Base-by-base conservation (phyloP, 2,329 filamentous ascomycete species). In the Venturiaceae sp. region DNA sequence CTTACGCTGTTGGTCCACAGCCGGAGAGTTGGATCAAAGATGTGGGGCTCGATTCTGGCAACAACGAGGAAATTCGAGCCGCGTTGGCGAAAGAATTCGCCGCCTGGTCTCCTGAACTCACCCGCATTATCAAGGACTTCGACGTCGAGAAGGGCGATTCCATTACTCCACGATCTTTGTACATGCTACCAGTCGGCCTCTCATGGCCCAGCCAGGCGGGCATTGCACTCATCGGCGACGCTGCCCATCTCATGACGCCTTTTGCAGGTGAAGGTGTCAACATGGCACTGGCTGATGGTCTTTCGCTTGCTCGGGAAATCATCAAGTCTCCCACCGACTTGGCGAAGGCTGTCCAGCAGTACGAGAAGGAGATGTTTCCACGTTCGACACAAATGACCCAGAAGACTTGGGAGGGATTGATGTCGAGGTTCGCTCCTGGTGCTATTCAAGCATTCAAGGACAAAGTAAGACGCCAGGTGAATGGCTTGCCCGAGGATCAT, bases 261-360 rank as follows among this genome's bases (percentile, higher is more conserved):
- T 82, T 79, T 62, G 79, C 78, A 1, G 83, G 82, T 5, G 81
- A 83, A 59, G 82, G 82, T 2, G 81, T 84, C 23, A 85, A 85
- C 64, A 70, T 77, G 26, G 81, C 75, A 1, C 74, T 86, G 66
- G 72, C 76, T 52, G 82, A 85, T 65, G 77, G 80, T 8, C 66
- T 78, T 60, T 67, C 75, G 26, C 71, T 85, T 23, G 77, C 76
- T 9, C 8, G 8, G 23, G 7, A 8, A 9, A 58, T 58, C 53
- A 21, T 33, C 14, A 28, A 33, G 30, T 11, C 19, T 8, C 21
- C 21, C 19, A 32, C 36, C 7, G 30, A 58, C 21, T 26, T 58
- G 9, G 34, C 30, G 21, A 33, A 13, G 8, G 57, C 53, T 9
- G 23, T 58, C 9, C 11, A 21, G 57, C 11, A 9, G 53, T 58